phyloP scores from a whole-genome alignment of 352 stramenopile genomes.

The Globisporangium splendens region DNA sequence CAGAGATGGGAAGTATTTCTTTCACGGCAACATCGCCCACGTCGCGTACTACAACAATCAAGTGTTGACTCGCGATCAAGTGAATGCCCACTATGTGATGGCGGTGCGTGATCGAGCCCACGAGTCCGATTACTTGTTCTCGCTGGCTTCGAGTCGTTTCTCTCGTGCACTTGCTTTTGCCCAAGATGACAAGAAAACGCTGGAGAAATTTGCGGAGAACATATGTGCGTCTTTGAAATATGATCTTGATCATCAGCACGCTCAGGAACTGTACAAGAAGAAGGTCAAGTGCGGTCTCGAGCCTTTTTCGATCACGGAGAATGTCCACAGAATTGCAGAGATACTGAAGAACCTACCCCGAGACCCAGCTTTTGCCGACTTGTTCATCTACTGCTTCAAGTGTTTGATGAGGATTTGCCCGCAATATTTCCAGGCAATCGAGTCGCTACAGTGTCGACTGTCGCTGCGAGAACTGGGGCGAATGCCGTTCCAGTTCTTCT shows the following conservation, averaged over 20 bases:
- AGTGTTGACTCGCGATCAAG: conserved; percentile 52
- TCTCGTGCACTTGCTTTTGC: conserved; percentile 50
- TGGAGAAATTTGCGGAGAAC: conserved; percentile 77
- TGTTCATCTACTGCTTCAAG: conserved; percentile 73
- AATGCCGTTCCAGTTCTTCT: conserved; percentile 72
- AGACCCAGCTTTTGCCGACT: conserved; percentile 67
- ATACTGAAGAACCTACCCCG: conserved; percentile 77
- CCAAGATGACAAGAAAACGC: conserved; percentile 54
- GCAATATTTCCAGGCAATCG: conserved; percentile 53
- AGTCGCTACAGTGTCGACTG: conserved; percentile 46
- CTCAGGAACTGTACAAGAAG: conserved; percentile 73
- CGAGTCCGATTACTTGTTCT: conserved; percentile 77
- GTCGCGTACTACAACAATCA: conserved; percentile 79
- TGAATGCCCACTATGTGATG: conserved; percentile 77
- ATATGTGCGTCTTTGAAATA: conserved; percentile 81
- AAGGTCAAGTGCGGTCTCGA: conserved; percentile 64
- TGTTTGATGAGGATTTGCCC: conserved; percentile 45
- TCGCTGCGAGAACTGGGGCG: conserved; percentile 41
- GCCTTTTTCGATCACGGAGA: conserved; percentile 59
- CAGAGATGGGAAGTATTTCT: conserved; percentile 82
- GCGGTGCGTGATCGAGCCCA: conserved; percentile 53
- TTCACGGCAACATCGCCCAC: conserved; percentile 77
- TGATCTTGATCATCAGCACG: conserved; percentile 67
- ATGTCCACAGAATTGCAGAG: conserved; percentile 70
- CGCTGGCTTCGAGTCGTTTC: conserved; percentile 67